Conservation (phyloP, 2,329 filamentous ascomycete genomes). For the Dichotomopilus funicola region DNA sequence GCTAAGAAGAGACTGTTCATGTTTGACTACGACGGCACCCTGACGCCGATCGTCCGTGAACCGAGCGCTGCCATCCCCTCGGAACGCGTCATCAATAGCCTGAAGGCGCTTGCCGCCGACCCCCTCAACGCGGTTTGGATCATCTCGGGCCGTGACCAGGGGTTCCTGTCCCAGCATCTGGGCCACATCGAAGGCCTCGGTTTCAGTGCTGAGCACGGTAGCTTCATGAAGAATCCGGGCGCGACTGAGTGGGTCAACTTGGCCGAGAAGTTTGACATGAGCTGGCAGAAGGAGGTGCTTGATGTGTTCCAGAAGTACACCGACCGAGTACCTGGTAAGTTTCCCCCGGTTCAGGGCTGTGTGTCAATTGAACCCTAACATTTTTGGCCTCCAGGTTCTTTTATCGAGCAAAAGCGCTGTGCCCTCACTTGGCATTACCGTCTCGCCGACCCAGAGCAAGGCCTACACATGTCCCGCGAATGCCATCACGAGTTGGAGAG, state of each 20-base stretch:
- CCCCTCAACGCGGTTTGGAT: slow-evolving; percentile 92
- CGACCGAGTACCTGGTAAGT: slow-evolving; percentile 71
- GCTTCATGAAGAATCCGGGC: slow-evolving; percentile 81
- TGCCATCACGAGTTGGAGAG: slow-evolving; percentile 76
- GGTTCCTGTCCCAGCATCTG: slow-evolving; percentile 83
- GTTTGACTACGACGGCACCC: slow-evolving; percentile 97
- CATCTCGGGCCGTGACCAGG: slow-evolving; percentile 89
- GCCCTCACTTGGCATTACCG: slow-evolving; percentile 97
- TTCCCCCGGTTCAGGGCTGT: neutral
- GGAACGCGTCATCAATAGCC: slow-evolving; percentile 69
- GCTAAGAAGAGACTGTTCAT: slow-evolving; percentile 83
- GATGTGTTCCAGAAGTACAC: slow-evolving; percentile 83
- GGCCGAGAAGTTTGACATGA: slow-evolving; percentile 81
- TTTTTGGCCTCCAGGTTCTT: slow-evolving; percentile 54
- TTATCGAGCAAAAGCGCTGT: slow-evolving; percentile 90
- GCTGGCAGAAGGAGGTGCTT: slow-evolving; percentile 82
- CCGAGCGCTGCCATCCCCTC: slow-evolving; percentile 85
- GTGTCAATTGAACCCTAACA: neutral
- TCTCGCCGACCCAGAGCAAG: slow-evolving; percentile 79
- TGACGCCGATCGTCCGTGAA: slow-evolving; percentile 91
- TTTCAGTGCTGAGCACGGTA: slow-evolving; percentile 95
- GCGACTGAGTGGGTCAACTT: slow-evolving; percentile 79
- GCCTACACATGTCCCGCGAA: slow-evolving; percentile 69
- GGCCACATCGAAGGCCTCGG: slow-evolving; percentile 85
- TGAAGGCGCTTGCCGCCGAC: slow-evolving; percentile 74